phyloP scores from a whole-genome alignment of 1,284 basidiomycete genomes.

The Cystobasidiaceae sp. region DNA sequence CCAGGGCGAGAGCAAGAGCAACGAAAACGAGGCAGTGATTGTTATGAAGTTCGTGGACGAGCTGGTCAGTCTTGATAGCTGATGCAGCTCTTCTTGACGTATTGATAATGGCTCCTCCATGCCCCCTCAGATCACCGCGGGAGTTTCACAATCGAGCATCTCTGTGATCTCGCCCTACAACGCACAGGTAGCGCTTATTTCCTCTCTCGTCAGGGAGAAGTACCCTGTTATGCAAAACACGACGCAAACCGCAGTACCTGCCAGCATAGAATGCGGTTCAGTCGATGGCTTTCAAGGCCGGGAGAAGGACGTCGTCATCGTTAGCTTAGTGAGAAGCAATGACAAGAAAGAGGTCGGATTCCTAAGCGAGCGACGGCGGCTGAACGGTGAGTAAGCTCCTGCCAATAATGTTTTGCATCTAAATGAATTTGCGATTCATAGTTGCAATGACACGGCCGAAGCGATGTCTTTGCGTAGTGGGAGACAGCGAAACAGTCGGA shows the following conservation, averaged over 20 bases:
- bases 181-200: constrained; percentile 77
- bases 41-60: constrained; percentile 74
- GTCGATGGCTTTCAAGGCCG: constrained; percentile 92
- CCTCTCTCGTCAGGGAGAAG: constrained; percentile 48
- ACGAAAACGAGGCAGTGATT: constrained; percentile 85
- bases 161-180: constrained; percentile 93
- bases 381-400: constrained; percentile 64
- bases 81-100: not conserved
- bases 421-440: not conserved
- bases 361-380: constrained; percentile 76
- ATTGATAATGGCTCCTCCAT: not conserved
- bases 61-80: constrained; percentile 57
- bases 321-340: constrained; percentile 83
- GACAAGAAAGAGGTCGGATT: constrained; percentile 79
- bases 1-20: constrained; percentile 80
- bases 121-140: constrained; percentile 58
- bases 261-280: constrained; percentile 57
- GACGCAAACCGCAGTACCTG: not conserved
- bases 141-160: constrained; percentile 68
- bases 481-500: constrained; percentile 79
- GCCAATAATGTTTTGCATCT: not conserved
- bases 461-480: constrained; percentile 81
- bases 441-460: constrained; percentile 92
- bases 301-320: constrained; percentile 75
- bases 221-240: constrained; percentile 18